Percentiles rank a stretch among this genome's conserved stretches.
These are phyloP conservation scores for Chytriomyces confervae DNA, from an alignment of 192 early-diverging fungal genomes.

Conservation along the genomic window DNA sequence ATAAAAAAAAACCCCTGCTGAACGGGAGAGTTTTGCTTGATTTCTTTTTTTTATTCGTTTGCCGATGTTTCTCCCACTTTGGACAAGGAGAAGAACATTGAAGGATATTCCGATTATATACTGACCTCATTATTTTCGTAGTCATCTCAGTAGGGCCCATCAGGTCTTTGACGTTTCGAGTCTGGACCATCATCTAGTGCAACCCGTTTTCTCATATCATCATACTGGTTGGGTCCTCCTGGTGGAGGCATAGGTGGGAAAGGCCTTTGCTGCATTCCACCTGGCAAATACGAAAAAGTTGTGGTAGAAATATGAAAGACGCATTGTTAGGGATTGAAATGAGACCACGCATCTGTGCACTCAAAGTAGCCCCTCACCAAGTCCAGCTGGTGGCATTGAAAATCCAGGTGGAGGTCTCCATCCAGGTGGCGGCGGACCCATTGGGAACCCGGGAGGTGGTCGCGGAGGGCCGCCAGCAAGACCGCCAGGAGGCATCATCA, in stretches of 20 bases:
- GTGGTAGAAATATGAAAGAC: too few species aligned
- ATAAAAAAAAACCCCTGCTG: not conserved
- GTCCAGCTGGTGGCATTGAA: conserved; percentile 28
- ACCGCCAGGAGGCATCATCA: conserved; percentile 17
- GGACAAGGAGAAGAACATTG: too few species aligned
- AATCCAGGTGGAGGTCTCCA: conserved; percentile 45
- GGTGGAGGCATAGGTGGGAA: conserved; percentile 7
- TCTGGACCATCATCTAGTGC: conserved; percentile 5
- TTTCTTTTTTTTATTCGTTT: not conserved
- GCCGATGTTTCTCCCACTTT: too few species aligned
- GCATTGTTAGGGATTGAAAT: too few species aligned
- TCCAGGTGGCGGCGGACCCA: conserved; percentile 45
- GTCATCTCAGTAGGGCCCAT: too few species aligned
- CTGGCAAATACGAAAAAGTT: too few species aligned
- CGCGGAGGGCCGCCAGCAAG: conserved; percentile 19
- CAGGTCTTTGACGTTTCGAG: conserved; percentile 2
- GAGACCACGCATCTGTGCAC: too few species aligned
- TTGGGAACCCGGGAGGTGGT: conserved; percentile 38
- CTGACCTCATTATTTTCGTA: too few species aligned
- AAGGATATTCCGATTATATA: too few species aligned
- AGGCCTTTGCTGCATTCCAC: not conserved
- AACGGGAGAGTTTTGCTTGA: not conserved
- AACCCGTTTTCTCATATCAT: conserved; percentile 6
- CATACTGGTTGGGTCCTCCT: not conserved
- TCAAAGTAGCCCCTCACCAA: not conserved